A percentile compares a stretch with the other conserved stretches of the same genome.
Evolutionary conservation across 352 stramenopile species (phyloP).

Genomic region (Globisporangium okanoganense): DNA sequence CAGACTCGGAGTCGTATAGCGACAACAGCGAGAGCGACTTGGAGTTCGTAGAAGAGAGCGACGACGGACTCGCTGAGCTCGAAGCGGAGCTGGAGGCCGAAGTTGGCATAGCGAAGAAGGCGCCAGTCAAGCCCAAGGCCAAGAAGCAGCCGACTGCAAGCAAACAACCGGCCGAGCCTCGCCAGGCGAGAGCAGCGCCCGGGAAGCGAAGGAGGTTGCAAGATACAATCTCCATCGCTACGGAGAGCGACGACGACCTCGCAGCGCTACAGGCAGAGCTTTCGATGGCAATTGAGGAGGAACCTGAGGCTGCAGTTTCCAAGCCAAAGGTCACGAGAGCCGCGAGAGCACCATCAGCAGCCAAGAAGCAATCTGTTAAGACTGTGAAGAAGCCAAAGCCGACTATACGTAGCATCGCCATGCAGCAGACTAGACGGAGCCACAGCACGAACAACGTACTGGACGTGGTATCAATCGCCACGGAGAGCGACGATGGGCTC

Average conservation of each 20-base stretch:
- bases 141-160: background rate
- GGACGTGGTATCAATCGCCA: conserved; percentile 18
- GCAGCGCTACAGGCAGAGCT: conserved; percentile 13
- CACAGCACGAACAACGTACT: background rate
- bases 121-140: background rate
- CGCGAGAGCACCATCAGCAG: background rate
- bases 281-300: background rate
- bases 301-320: conserved; percentile 3
- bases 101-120: conserved; percentile 4
- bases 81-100: conserved; percentile 17
- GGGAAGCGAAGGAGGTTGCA: background rate
- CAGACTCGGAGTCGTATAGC: background rate
- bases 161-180: background rate
- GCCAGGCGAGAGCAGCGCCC: background rate
- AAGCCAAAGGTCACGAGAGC: background rate
- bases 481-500: conserved; percentile 28
- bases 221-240: conserved; percentile 1
- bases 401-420: background rate
- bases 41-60: conserved; percentile 11
- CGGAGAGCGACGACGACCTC: conserved; percentile 11
- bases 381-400: background rate
- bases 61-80: conserved; percentile 17
- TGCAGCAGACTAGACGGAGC: background rate
- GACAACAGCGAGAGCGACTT: background rate
- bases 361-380: background rate